A percentile compares a stretch with the other conserved stretches of the same genome.
Evolutionary conservation across 495 filamentous ascomycete genomes (phyloP).

Genomic region (Neurospora sp.): DNA sequence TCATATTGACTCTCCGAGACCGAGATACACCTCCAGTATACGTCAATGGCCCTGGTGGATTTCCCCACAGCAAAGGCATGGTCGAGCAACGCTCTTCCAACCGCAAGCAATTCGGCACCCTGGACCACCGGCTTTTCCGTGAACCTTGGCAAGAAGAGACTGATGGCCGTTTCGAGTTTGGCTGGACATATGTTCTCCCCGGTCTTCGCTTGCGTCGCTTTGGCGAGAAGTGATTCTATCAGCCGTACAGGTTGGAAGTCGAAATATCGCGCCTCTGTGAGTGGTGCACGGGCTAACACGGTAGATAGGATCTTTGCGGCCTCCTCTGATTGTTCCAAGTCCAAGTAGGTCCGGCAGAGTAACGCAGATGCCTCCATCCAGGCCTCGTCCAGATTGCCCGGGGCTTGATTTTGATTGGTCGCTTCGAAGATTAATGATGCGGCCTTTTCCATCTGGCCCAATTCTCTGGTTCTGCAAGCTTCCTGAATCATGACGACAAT

Average conservation of each 20-base stretch:
- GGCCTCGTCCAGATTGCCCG: slow-evolving; percentile 7
- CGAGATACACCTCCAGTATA: slow-evolving; percentile 24
- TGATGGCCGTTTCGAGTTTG: slow-evolving; percentile 17
- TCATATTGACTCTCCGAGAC: slow-evolving; percentile 2
- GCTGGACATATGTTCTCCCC: background rate
- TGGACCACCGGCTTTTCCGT: slow-evolving; percentile 10
- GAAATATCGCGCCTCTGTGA: slow-evolving; percentile 26
- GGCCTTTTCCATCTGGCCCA: slow-evolving; percentile 10
- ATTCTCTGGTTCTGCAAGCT: slow-evolving; percentile 10
- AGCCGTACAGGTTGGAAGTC: slow-evolving; percentile 22
- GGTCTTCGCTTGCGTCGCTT: background rate
- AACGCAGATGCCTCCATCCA: slow-evolving; percentile 26
- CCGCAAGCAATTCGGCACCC: slow-evolving; percentile 6
- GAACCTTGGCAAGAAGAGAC: slow-evolving; percentile 27
- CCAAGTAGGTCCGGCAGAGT: slow-evolving; percentile 27
- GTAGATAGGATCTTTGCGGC: slow-evolving; percentile 21
- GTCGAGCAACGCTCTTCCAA: slow-evolving; percentile 24
- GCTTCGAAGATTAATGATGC: slow-evolving; percentile 12
- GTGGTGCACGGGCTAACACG: slow-evolving; percentile 14
- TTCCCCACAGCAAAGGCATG: slow-evolving; percentile 11
- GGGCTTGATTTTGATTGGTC: slow-evolving; percentile 9
- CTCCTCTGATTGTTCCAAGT: slow-evolving; percentile 16
- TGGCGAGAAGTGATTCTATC: slow-evolving; percentile 19
- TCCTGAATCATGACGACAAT: slow-evolving; percentile 10
- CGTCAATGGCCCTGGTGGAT: slow-evolving; percentile 6